Base-by-base conservation (phyloP, 208 protist genomes). In the Porcisia hertigi region DNA sequence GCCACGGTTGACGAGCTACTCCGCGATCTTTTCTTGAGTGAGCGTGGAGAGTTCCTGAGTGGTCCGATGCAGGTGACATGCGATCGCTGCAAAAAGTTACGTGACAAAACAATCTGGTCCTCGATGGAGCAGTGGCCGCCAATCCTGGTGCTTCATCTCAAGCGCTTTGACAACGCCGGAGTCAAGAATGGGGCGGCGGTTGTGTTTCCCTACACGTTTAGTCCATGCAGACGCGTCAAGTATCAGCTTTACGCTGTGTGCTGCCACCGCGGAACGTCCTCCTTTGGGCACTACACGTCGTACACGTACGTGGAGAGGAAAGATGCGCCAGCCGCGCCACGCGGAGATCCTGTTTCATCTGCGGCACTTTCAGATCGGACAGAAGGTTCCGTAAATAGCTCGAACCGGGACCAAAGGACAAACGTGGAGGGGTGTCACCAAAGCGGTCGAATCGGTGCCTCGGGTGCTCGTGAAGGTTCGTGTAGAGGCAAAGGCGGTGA, bases 201-300 rank as follows among this genome's bases (percentile, higher is more conserved):
- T 0, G 70, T 88, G 41, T 95, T 88, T 65, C 91, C 89, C 7
- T 80, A 86, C 54, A 86, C 77, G 1, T 91, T 95, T 59, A 81
- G 71, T 54, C 73, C 86, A 2, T 64, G 74, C 36, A 73, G 75
- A 4, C 63, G 79, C 36, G 62, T 88, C 63, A 79, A 77, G 49
- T 97, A 97, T 74, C 75, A 80, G 23, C 74, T 97, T 18, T 94
- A 89, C 73, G 90, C 79, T 30, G 88, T 97, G 8, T 82, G 87
- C 64, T 94, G 88, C 63, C 93, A 97, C 81, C 84, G 80, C 57
- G 93, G 93, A 23, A 88, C 83, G 34, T 85, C 86, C 14, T 84
- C 69, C 25, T 91, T 76, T 54, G 93, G 93, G 14, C 93, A 97
- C 73, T 97, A 97, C 84, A 94, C 87, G 16, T 87, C 81, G 73